Conservation (phyloP, 805 yeast genomes). For the Spathaspora girioi region DNA sequence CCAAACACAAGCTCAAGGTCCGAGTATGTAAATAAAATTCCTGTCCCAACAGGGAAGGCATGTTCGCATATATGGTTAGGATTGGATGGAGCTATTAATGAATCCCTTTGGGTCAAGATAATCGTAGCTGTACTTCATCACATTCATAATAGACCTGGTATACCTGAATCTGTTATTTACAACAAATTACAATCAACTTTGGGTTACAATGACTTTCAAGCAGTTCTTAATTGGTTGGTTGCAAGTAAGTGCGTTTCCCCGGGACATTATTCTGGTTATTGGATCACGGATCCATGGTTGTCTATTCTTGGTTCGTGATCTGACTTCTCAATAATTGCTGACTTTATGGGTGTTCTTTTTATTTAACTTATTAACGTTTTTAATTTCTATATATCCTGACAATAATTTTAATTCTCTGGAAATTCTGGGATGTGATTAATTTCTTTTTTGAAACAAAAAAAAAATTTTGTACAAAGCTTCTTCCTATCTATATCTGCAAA, state of each 20-base stretch:
- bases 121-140: constrained; percentile 41
- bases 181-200: constrained; percentile 26
- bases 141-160: constrained; percentile 36
- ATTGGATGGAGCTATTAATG: constrained; percentile 56
- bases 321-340: too few relatives aligned
- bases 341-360: not conserved
- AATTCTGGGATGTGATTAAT: not conserved
- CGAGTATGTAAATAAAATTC: constrained; percentile 14
- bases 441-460: not conserved
- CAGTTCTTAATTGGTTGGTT: constrained; percentile 38
- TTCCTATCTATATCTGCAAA: not conserved
- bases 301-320: constrained; percentile 27
- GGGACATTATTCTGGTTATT: constrained; percentile 36
- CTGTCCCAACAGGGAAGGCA: constrained; percentile 58
- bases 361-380: not conserved
- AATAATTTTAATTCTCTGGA: not conserved
- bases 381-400: not conserved
- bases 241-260: constrained; percentile 31
- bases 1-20: constrained; percentile 5
- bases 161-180: constrained; percentile 18
- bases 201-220: constrained; percentile 22
- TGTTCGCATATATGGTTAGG: constrained; percentile 74
- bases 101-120: constrained; percentile 56
- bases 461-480: not conserved
- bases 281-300: constrained; percentile 47